phyloP scores from a whole-genome alignment of 108 stramenopile genomes.

The Craspedostauros australis region DNA sequence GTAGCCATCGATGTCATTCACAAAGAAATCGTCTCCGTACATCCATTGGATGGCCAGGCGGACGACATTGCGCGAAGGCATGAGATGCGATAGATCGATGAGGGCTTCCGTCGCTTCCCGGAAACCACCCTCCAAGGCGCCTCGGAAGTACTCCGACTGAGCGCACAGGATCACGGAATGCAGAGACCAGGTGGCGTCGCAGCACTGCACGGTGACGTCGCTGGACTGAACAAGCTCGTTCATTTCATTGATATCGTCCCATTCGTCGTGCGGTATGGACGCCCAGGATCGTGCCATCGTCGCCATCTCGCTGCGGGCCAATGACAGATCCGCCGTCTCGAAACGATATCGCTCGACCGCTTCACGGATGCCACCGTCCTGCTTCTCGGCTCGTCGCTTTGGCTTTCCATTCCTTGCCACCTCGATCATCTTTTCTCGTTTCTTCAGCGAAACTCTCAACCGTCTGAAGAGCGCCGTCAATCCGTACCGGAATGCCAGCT shows the following conservation, averaged over 20 bases:
- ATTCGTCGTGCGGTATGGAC: conserved; percentile 3
- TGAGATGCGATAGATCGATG: conserved; percentile 1
- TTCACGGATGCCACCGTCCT: too few relatives aligned
- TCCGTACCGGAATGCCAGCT: background rate
- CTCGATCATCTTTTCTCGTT: too few relatives aligned
- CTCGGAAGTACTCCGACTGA: conserved; percentile 4
- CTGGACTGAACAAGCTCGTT: background rate
- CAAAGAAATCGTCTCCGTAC: conserved; percentile 6
- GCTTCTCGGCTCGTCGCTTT: too few relatives aligned
- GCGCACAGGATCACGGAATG: background rate
- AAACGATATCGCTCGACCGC: too few relatives aligned
- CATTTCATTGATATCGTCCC: background rate
- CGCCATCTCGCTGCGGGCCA: background rate
- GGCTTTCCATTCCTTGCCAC: too few relatives aligned
- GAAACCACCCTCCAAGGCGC: conserved; percentile 1
- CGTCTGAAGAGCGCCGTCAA: too few relatives aligned
- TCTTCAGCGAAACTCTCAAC: too few relatives aligned
- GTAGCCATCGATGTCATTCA: background rate
- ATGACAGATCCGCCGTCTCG: too few relatives aligned
- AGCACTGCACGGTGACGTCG: conserved; percentile 5
- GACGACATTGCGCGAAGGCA: background rate
- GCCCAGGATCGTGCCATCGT: conserved; percentile 1
- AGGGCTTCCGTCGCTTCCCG: conserved; percentile 2
- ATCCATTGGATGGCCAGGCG: conserved; percentile 9
- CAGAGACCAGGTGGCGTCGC: conserved; percentile 3